Evolutionary conservation across 2,329 filamentous ascomycete species (phyloP).

Genomic region (Bipolaris zeicola): DNA sequence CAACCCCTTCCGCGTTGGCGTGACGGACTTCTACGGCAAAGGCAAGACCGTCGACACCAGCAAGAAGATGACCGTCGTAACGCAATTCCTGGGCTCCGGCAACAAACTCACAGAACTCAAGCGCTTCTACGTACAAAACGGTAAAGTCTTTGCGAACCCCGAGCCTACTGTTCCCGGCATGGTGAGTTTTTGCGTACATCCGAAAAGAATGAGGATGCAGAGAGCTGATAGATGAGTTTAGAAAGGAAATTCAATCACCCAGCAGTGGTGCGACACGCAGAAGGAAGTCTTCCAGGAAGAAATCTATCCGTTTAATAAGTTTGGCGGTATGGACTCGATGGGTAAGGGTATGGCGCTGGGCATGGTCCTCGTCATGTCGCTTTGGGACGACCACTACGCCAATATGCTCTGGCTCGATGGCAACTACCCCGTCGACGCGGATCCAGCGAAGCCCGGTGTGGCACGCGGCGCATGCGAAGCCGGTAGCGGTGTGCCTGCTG

Average conservation of each 20-base stretch:
- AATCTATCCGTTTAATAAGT: constrained; percentile 57
- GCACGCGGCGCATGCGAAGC: constrained; percentile 47
- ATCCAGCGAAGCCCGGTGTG: constrained; percentile 41
- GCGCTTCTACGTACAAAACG: constrained; percentile 58
- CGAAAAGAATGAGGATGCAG: too few relatives aligned
- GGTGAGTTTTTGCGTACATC: too few relatives aligned
- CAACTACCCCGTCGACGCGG: constrained; percentile 60
- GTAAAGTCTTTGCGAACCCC: constrained; percentile 56
- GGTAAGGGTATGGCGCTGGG: constrained; percentile 60
- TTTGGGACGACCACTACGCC: constrained; percentile 68
- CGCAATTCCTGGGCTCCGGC: constrained; percentile 56
- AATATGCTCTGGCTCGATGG: constrained; percentile 79
- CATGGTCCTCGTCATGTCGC: constrained; percentile 68
- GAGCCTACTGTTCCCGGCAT: constrained; percentile 54
- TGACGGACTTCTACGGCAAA: constrained; percentile 66
- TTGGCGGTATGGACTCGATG: constrained; percentile 64
- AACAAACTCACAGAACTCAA: constrained; percentile 55
- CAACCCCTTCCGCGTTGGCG: constrained; percentile 66
- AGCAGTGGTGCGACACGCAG: constrained; percentile 62
- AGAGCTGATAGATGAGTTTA: too few relatives aligned
- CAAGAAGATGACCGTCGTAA: constrained; percentile 56
- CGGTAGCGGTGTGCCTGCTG: constrained; percentile 43
- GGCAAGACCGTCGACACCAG: constrained; percentile 54
- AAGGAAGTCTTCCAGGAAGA: constrained; percentile 61
- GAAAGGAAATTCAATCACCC: constrained; percentile 60